Percentiles rank a stretch among this genome's conserved stretches.
Evolutionary conservation across 352 stramenopile genomes (phyloP).

Genomic region (Phytophthora pluvialis): DNA sequence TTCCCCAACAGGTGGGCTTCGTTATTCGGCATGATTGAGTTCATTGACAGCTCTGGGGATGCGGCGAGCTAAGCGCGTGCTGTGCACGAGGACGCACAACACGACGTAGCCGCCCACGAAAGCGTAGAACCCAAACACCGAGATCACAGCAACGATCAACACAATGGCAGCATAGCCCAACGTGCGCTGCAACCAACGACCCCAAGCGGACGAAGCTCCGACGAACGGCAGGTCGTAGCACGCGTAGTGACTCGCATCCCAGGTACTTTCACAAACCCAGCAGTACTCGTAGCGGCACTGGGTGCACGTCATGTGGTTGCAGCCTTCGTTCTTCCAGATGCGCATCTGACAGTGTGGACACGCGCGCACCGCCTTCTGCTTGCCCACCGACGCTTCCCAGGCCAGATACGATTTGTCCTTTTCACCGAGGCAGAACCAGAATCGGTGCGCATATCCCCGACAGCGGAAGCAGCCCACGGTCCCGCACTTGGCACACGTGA

Average conservation of each 20-base stretch:
- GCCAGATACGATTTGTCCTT: slow-evolving; percentile 61
- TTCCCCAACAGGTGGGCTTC: slow-evolving; percentile 1
- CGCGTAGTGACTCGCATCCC: slow-evolving; percentile 70
- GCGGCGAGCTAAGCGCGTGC: slow-evolving; percentile 17
- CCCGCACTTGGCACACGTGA: slow-evolving; percentile 67
- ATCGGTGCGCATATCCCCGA: slow-evolving; percentile 55
- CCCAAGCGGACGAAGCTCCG: slow-evolving; percentile 35
- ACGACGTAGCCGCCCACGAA: slow-evolving; percentile 61
- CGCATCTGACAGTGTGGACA: slow-evolving; percentile 71
- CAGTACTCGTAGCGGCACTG: slow-evolving; percentile 71
- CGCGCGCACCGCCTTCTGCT: slow-evolving; percentile 52
- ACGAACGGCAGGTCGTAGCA: slow-evolving; percentile 73
- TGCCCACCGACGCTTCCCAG: slow-evolving; percentile 70
- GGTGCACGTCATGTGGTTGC: slow-evolving; percentile 80
- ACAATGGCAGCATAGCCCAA: slow-evolving; percentile 58
- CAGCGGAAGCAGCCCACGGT: slow-evolving; percentile 69
- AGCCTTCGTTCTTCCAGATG: slow-evolving; percentile 82
- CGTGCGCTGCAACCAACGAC: slow-evolving; percentile 44
- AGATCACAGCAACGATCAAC: slow-evolving; percentile 59
- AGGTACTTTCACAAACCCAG: slow-evolving; percentile 67
- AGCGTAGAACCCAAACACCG: slow-evolving; percentile 56
- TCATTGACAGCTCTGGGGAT: slow-evolving; percentile 4
- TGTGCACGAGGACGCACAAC: slow-evolving; percentile 31
- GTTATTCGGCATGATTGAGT: background rate
- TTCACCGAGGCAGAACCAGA: slow-evolving; percentile 59